Evolutionary conservation across 2,329 filamentous ascomycete genomes (phyloP), one percentile per base, ranked within the genome.

Genomic region (Fusarium penzigii): DNA sequence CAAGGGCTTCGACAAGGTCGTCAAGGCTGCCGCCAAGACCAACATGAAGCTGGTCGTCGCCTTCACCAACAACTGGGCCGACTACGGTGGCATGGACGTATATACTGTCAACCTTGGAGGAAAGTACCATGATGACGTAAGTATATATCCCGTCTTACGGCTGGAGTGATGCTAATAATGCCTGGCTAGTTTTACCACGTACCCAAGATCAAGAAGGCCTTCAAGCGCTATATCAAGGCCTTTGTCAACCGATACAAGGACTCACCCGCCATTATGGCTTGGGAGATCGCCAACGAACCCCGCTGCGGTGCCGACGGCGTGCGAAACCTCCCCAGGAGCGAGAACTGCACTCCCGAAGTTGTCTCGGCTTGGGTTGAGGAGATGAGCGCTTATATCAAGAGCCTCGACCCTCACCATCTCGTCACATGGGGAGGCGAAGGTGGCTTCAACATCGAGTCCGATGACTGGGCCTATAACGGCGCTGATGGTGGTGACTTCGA

Each of bases 31-130:
- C 2, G 83, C 85, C 67, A 72, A 74, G 40, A 74, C 81, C 47
- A 80, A 79, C 3, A 75, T 88, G 58, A 86, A 86, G 67, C 71
- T 88, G 11, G 84, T 88, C 56, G 79, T 85, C 64, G 80, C 82
- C 57, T 83, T 86, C 36, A 82, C 87, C 41, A 88, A 88, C 68
- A 84, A 87, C 69, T 89, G 85, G 84, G 73, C 72, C 38, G 85
- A 88, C 62, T 87, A 85, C 34, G 86, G 85, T 16, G 85, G 86
- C 25, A 87, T 88, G 66, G 72, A 74, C 16, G 80, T 82, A 10
- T 88, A 87, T 64, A 36, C 75, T 79, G 39, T 73, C 68, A 6
- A 81, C 79, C 9, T 87, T 83, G 32, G 32, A 12, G 32, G 32
- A 36, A 36, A 36, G 32, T 36, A 36, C 10, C 32, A 36, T 58